Evolutionary conservation across 2,329 filamentous ascomycete species (phyloP), one percentile per base, ranked within the genome.

Genomic region (Zasmidium citrigriseum): DNA sequence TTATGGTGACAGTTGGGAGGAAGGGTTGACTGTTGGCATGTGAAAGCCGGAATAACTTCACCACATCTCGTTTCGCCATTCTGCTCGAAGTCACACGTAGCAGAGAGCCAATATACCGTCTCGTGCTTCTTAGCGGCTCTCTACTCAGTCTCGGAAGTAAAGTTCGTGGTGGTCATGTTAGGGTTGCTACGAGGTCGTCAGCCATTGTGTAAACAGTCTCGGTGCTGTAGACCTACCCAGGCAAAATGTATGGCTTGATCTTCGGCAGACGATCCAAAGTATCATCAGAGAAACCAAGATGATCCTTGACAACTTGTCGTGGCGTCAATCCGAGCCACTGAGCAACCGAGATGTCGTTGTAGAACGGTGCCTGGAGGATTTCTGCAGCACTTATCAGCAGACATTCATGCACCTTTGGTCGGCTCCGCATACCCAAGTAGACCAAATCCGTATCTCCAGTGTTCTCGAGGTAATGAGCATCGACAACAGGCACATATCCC

Each of bases 381-480:
- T 87, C 84, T 41, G 34, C 16, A 9, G 14, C 7, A n/a, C 14
- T 10, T 4, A n/a, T 41, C 14, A 41, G 18, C 18, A 4, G 34
- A 41, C 4, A 16, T 16, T 4, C 7, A 7, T 4, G 14, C 4
- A 11, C 4, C 34, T 7, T 7, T n/a, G 34, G 4, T 41, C 18
- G 34, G 14, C 34, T 4, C 7, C 16, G 18, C 34, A 16, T 16
- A 41, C 34, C 34, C 12, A 86, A 71, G 65, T 85, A 84, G 1
- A 85, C 73, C 7, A 86, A 71, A 55, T 84, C 81, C 58, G 83
- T 81, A 10, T 76, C 79, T 20, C 83, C 83, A 0, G 80, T 84
- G 67, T 86, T 87, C 73, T 87, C 83, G 21, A 87, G 74, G 62
- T 86, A 87, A 67, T 87, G 85, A 0, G 81, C 78, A 44, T 78